These are phyloP conservation scores for Echites panduratus DNA, from an alignment of 257 asterid species.

Conservation along the genomic window DNA sequence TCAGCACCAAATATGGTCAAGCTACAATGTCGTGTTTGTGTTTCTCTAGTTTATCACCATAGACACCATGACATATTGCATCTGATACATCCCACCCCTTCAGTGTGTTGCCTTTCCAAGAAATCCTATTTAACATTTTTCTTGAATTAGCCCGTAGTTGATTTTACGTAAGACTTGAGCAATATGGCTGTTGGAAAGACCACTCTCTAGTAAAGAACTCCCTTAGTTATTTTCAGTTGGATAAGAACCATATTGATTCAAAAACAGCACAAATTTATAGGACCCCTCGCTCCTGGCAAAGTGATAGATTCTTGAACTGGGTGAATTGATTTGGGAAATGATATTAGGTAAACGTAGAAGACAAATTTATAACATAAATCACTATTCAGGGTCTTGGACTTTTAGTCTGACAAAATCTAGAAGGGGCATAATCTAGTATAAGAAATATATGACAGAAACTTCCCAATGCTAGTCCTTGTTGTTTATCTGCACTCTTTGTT, in stretches of 20 bases:
- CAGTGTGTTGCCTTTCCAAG: background rate
- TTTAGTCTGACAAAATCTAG: background rate
- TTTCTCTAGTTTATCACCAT: background rate
- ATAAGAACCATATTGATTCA: background rate
- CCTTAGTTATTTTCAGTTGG: background rate
- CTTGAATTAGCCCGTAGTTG: background rate
- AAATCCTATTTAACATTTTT: background rate
- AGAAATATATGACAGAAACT: background rate
- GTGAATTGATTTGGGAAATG: background rate
- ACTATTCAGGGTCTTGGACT: background rate
- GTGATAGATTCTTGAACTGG: background rate
- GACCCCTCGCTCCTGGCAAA: background rate
- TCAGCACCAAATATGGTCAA: background rate
- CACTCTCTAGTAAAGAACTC: background rate
- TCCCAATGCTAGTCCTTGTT: background rate
- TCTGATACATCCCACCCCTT: background rate
- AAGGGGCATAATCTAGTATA: background rate
- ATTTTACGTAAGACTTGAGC: background rate
- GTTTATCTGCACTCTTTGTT: background rate
- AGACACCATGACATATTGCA: background rate
- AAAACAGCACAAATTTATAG: background rate
- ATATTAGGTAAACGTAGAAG: background rate
- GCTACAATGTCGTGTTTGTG: background rate
- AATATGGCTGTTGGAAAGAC: background rate
- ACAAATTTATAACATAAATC: background rate